Conservation (phyloP, 495 filamentous ascomycete genomes). For the Trichoderma erinaceum region DNA sequence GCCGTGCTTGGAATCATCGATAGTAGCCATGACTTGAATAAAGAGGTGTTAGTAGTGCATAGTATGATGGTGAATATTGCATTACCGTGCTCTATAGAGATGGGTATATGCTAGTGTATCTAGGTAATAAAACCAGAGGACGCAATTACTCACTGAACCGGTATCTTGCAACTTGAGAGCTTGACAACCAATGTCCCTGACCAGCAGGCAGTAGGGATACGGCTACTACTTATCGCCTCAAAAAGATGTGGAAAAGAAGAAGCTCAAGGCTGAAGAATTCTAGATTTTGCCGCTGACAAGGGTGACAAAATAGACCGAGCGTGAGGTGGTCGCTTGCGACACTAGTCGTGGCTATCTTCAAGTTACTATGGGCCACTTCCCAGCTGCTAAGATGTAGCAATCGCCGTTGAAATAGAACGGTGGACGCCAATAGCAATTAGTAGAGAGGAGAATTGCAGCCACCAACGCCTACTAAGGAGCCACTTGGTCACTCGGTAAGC, state of each 20-base stretch:
- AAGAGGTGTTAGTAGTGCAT: background rate
- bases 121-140: too few species aligned
- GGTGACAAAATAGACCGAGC: background rate
- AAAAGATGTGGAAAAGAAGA: background rate
- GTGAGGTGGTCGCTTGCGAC: background rate
- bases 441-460: background rate
- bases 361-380: background rate
- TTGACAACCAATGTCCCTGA: background rate
- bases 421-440: background rate
- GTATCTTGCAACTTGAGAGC: background rate
- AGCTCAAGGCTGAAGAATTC: background rate
- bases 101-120: too few species aligned
- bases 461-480: background rate
- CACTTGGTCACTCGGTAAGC: background rate
- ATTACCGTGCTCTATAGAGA: too few species aligned
- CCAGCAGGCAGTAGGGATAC: background rate
- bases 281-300: conserved; percentile 6
- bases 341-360: background rate
- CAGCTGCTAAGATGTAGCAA: background rate
- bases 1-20: conserved; percentile 4
- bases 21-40: background rate
- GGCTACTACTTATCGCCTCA: background rate
- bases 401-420: background rate
- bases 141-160: background rate
- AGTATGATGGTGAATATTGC: too few species aligned